Conservation (phyloP, 768 basidiomycete genomes). For the Lentinula sp. region DNA sequence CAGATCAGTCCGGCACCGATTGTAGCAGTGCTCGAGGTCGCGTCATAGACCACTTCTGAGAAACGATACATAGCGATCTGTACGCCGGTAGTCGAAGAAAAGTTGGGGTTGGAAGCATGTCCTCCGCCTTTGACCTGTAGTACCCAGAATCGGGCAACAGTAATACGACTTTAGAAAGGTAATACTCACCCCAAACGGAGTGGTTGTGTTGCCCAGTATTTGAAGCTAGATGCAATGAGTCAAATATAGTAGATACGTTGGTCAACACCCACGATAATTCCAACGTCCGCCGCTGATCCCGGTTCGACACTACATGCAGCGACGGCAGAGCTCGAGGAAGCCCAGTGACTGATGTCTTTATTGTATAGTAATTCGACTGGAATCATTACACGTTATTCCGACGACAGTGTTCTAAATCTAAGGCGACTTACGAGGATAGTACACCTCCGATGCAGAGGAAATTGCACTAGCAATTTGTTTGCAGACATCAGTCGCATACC, state of each 20-base stretch:
- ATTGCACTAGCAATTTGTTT: slow-evolving; percentile 27
- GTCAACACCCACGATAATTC: slow-evolving; percentile 34
- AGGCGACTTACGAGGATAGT: slow-evolving; percentile 28
- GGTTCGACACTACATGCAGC: slow-evolving; percentile 56
- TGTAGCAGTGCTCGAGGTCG: slow-evolving; percentile 28
- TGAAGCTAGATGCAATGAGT: neutral
- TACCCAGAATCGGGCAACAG: neutral
- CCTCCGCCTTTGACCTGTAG: slow-evolving; percentile 59
- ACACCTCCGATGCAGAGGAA: slow-evolving; percentile 40
- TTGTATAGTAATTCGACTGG: slow-evolving; percentile 25
- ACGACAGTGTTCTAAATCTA: neutral
- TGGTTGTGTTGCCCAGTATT: neutral
- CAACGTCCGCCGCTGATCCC: slow-evolving; percentile 45
- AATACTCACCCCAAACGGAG: slow-evolving; percentile 13
- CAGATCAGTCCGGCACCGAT: slow-evolving; percentile 49
- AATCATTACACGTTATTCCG: neutral
- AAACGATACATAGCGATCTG: slow-evolving; percentile 53
- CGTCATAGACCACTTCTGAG: slow-evolving; percentile 36
- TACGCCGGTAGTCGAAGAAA: slow-evolving; percentile 56
- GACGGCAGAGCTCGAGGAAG: slow-evolving; percentile 37
- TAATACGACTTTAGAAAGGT: neutral
- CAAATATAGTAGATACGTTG: neutral
- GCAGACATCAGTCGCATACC: slow-evolving; percentile 20
- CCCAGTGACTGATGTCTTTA: slow-evolving; percentile 45
- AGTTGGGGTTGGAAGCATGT: slow-evolving; percentile 47